phyloP scores from a whole-genome alignment of 2,329 filamentous ascomycete species.

The Tolypocladium sp. region DNA sequence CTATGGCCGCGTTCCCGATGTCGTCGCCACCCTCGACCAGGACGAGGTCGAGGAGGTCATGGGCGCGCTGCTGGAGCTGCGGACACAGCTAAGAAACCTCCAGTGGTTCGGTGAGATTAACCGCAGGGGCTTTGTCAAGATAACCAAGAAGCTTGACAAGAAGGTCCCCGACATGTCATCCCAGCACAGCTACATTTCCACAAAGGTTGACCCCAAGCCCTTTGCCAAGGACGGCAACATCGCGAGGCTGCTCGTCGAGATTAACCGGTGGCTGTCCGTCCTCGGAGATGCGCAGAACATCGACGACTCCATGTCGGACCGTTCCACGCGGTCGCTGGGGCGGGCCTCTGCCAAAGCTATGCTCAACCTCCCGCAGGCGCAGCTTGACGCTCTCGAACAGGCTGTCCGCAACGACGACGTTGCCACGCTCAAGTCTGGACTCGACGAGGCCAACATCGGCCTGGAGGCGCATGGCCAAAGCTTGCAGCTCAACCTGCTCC shows the following conservation, averaged over 20 bases:
- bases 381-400: slow-evolving; percentile 64
- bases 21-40: slow-evolving; percentile 65
- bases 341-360: slow-evolving; percentile 68
- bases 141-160: slow-evolving; percentile 98
- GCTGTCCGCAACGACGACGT: slow-evolving; percentile 63
- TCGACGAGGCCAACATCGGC: slow-evolving; percentile 46
- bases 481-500: slow-evolving; percentile 70
- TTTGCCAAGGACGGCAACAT: slow-evolving; percentile 67
- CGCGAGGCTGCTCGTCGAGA: slow-evolving; percentile 42
- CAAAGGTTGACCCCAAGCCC: slow-evolving; percentile 79
- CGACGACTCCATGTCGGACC: slow-evolving; percentile 67
- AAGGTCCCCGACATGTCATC: slow-evolving; percentile 69
- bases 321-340: slow-evolving; percentile 67
- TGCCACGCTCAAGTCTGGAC: slow-evolving; percentile 41
- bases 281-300: slow-evolving; percentile 68
- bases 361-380: slow-evolving; percentile 58
- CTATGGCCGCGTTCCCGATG: slow-evolving; percentile 67
- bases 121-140: slow-evolving; percentile 89
- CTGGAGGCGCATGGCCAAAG: slow-evolving; percentile 40
- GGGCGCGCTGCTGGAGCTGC: slow-evolving; percentile 79
- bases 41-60: slow-evolving; percentile 90
- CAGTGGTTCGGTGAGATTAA: slow-evolving; percentile 99
- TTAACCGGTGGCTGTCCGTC: slow-evolving; percentile 87
- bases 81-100: slow-evolving; percentile 79
- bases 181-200: slow-evolving; percentile 78